Percentiles rank a stretch among this genome's conserved stretches.
Conservation (phyloP, 768 basidiomycete species). For the Ramaria sp. region DNA sequence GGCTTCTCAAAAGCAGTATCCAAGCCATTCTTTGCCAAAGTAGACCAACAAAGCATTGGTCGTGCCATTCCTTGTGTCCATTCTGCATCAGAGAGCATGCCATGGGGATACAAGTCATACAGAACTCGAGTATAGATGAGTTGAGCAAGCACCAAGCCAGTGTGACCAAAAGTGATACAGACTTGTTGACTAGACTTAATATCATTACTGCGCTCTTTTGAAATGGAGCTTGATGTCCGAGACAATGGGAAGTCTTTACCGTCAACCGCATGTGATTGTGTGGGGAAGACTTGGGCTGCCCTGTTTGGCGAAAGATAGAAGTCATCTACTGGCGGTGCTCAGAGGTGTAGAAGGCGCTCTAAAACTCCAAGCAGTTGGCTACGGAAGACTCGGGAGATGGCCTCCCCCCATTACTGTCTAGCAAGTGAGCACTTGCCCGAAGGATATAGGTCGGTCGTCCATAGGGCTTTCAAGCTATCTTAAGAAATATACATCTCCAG, state of each 20-base stretch:
- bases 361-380: not conserved
- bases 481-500: not conserved
- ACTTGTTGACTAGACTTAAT: conserved; percentile 29
- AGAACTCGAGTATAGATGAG: conserved; percentile 41
- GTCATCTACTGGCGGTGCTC: not conserved
- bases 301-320: conserved; percentile 20
- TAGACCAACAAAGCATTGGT: conserved; percentile 39
- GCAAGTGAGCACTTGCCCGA: not conserved
- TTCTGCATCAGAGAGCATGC: conserved; percentile 37
- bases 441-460: not conserved
- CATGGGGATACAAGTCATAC: conserved; percentile 31
- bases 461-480: not conserved
- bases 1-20: no score
- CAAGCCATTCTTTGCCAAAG: no score
- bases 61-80: conserved; percentile 41
- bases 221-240: conserved; percentile 17
- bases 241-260: conserved; percentile 25
- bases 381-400: not conserved
- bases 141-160: conserved; percentile 38
- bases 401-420: not conserved
- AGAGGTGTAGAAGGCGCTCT: not conserved
- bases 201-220: conserved; percentile 23
- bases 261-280: conserved; percentile 26
- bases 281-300: conserved; percentile 49
- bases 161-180: conserved; percentile 39